phyloP scores from a whole-genome alignment of 2,329 filamentous ascomycete genomes.

The Talaromyces sp. region DNA sequence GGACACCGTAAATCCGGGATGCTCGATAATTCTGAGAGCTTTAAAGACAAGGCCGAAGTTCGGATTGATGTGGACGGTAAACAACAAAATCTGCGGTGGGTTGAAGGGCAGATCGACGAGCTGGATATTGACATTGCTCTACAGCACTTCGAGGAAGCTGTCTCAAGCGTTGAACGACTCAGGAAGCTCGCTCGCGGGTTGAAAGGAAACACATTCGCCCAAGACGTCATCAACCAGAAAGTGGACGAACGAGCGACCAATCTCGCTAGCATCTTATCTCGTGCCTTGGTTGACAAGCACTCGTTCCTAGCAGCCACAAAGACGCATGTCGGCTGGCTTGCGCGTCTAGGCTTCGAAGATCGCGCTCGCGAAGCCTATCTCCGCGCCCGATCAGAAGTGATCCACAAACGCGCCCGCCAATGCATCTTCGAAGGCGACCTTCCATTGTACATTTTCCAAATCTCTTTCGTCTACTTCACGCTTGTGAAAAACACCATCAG shows the following conservation, averaged over 20 bases:
- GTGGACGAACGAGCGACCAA: constrained; percentile 78
- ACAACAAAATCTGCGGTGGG: constrained; percentile 92
- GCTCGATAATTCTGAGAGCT: constrained; percentile 71
- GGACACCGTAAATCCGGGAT: constrained; percentile 75
- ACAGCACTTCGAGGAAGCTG: constrained; percentile 81
- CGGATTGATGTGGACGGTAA: constrained; percentile 95
- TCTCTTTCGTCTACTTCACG: constrained; percentile 93
- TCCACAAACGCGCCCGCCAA: constrained; percentile 80
- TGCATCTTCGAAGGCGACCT: constrained; percentile 94
- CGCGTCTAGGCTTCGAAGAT: constrained; percentile 84
- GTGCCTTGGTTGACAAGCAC: constrained; percentile 73
- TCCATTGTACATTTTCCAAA: constrained; percentile 87
- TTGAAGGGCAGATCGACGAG: constrained; percentile 91
- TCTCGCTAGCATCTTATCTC: constrained; percentile 71
- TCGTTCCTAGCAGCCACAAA: constrained; percentile 73
- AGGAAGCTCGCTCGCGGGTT: constrained; percentile 73
- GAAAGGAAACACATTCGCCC: constrained; percentile 80
- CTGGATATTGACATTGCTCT: constrained; percentile 94
- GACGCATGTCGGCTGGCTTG: constrained; percentile 78
- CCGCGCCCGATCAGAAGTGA: constrained; percentile 69
- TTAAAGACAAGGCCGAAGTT: constrained; percentile 69
- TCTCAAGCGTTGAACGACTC: constrained; percentile 78
- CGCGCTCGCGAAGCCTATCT: constrained; percentile 84
- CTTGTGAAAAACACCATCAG: constrained; percentile 89
- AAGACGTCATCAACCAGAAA: constrained; percentile 89